Base-by-base conservation (phyloP, 2,329 filamentous ascomycete genomes). In the Helotiales sp. region DNA sequence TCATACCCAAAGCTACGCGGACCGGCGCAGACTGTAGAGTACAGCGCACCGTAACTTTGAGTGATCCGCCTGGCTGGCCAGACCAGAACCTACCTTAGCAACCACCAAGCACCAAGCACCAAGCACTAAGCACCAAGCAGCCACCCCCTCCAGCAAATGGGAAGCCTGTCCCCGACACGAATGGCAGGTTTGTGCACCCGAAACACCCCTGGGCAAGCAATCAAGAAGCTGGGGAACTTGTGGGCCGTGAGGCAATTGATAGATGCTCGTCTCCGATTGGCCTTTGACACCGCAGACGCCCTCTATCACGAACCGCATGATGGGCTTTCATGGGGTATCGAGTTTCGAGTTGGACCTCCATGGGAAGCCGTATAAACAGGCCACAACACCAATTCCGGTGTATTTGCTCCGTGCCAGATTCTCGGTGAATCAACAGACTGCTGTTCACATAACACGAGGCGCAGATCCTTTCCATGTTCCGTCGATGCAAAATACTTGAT, bases 121-220 rank as follows among this genome's bases (percentile, higher is more conserved):
- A n/a, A n/a, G n/a, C n/a, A n/a, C n/a, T n/a, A n/a, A n/a, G n/a
- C n/a, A 32, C 22, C 57, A 30, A 47, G n/a, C 54, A 40, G 49
- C 49, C 47, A 50, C 17, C 54, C 59, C 55, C 59, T 30, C 11
- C 47, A 69, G 69, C 73, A 74, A 74, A 75, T 73, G 65, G 69
- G 70, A 73, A 50, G 57, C 26, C 61, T 61, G 65, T 70, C 69
- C 47, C 63, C 47, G 62, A 64, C 71, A 74, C 69, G 66, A 71
- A 75, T 65, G 65, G 55, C 66, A 64, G 65, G 61, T 70, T 72
- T 69, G 69, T 70, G 69, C 66, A 62, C 64, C 69, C 68, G 61
- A 67, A 70, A 66, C 59, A 43, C 58, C 32, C 59, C 47, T 52
- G 66, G 68, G 66, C 65, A 45, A 68, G 68, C 63, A 65, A 64